A percentile compares a stretch with the other conserved stretches of the same genome.
These are phyloP conservation scores for Xylariomycetidae sp. DNA, from an alignment of 2,329 filamentous ascomycete species.

Conservation along the genomic window DNA sequence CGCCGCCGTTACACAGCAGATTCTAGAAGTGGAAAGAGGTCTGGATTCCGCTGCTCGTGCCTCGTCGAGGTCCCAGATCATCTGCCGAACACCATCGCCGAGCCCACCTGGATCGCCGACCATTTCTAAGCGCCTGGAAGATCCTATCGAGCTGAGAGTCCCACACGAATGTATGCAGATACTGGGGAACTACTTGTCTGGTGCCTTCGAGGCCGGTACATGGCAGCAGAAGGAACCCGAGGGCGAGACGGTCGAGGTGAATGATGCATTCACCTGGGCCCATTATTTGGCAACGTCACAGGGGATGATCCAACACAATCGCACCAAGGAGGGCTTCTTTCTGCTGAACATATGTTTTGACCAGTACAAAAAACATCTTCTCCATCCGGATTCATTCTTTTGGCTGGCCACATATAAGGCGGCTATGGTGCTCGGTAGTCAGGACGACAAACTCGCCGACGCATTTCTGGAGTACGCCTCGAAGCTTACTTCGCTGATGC, in stretches of 20 bases:
- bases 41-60: conserved; percentile 1
- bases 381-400: conserved; percentile 24
- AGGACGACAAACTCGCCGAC: conserved; percentile 17
- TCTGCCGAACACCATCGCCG: conserved; percentile 25
- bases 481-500: conserved; percentile 16
- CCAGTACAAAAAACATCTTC: conserved; percentile 21
- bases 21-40: conserved; percentile 18
- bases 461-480: conserved; percentile 23
- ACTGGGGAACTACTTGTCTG: conserved; percentile 19
- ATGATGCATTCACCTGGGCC: conserved; percentile 25
- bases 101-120: conserved; percentile 11
- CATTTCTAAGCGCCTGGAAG: conserved; percentile 19
- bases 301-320: conserved; percentile 22
- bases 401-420: conserved; percentile 26
- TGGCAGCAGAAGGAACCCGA: conserved; percentile 17
- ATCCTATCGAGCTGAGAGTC: conserved; percentile 19
- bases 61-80: conserved; percentile 13
- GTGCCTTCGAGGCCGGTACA: conserved; percentile 17
- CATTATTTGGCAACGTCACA: conserved; percentile 25
- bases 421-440: conserved; percentile 19
- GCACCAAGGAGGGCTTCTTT: conserved; percentile 21
- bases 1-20: conserved; percentile 22
- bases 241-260: conserved; percentile 14
- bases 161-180: conserved; percentile 25
- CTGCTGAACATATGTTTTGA: conserved; percentile 23